These are phyloP conservation scores for Fusarium chaquense DNA, from an alignment of 2,329 filamentous ascomycete species.

Conservation along the genomic window DNA sequence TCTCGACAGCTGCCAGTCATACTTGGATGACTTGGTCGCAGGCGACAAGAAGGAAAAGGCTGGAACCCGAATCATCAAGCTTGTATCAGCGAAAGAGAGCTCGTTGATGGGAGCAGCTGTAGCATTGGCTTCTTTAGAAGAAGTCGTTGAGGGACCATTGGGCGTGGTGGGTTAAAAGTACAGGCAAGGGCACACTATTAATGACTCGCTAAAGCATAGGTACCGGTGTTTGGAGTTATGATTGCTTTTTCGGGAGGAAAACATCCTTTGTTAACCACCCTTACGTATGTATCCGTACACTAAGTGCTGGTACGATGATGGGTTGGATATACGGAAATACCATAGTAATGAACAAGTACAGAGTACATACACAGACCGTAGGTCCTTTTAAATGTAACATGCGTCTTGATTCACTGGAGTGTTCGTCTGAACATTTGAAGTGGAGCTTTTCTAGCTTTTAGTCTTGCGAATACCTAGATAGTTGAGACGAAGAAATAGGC, in stretches of 20 bases:
- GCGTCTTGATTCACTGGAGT: background rate
- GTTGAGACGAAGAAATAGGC: background rate
- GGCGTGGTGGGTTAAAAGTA: conserved; percentile 29
- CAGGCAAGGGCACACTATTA: background rate
- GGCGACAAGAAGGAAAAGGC: conserved; percentile 47
- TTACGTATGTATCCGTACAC: background rate
- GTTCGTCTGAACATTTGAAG: background rate
- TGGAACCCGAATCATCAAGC: conserved; percentile 62
- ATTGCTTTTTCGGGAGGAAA: conserved; percentile 13
- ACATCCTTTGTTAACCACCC: background rate
- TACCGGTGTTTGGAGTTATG: conserved; percentile 27
- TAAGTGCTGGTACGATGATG: background rate
- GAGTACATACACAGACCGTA: background rate
- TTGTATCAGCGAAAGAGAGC: conserved; percentile 79
- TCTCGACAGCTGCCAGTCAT: conserved; percentile 69
- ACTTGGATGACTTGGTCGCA: conserved; percentile 70
- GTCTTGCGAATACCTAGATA: background rate
- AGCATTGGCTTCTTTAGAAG: conserved; percentile 65
- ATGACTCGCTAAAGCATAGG: conserved; percentile 26
- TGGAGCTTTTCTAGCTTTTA: background rate
- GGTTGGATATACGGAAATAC: background rate
- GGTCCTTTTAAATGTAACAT: background rate
- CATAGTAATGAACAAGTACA: conserved; percentile 1
- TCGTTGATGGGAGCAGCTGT: conserved; percentile 82
- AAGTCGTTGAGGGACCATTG: conserved; percentile 32